Conservation (phyloP, 257 asterid species). For the Plectranthus barbatus region DNA sequence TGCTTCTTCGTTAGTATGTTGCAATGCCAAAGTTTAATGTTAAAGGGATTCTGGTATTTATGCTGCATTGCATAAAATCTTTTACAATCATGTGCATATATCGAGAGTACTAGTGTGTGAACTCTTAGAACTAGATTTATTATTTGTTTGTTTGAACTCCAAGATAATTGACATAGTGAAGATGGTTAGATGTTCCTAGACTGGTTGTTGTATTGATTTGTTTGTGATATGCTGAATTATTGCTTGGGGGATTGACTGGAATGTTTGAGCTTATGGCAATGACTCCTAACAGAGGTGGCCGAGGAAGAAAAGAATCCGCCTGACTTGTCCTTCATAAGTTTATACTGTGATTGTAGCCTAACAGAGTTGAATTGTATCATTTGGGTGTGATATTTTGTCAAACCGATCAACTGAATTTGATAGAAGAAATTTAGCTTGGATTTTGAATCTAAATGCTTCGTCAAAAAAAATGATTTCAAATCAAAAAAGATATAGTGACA, state of each 20-base stretch:
- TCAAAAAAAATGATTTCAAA: neutral
- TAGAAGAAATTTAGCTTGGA: neutral
- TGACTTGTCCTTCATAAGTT: neutral
- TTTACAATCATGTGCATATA: neutral
- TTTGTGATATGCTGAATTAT: neutral
- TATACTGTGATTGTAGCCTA: no score
- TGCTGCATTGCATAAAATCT: neutral
- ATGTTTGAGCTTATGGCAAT: neutral
- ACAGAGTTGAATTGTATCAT: neutral
- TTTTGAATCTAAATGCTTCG: neutral
- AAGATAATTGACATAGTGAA: neutral
- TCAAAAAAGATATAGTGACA: neutral
- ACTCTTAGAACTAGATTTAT: neutral
- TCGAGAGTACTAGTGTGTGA: neutral
- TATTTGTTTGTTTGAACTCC: neutral
- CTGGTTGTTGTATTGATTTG: neutral
- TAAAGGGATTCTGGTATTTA: neutral
- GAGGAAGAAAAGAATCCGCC: neutral
- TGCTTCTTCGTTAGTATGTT: neutral
- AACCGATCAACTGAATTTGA: neutral
- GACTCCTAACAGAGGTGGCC: neutral
- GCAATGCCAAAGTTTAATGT: neutral
- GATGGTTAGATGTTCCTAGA: neutral
- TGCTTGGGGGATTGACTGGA: neutral
- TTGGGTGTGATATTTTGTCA: neutral